These are phyloP conservation scores for Xylaria grammica DNA, from an alignment of 495 filamentous ascomycete genomes.

Conservation along the genomic window DNA sequence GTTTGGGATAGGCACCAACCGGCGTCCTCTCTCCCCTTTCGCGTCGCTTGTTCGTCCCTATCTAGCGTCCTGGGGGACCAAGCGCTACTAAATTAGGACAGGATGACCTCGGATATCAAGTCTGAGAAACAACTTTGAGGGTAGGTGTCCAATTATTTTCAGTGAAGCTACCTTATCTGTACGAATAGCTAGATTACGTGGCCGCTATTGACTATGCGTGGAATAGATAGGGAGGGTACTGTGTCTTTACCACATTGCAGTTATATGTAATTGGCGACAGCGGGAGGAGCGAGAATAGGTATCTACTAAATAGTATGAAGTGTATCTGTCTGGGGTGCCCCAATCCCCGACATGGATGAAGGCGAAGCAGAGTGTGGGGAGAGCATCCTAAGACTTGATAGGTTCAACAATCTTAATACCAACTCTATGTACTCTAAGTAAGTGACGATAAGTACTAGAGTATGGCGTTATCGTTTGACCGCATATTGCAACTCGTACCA, in stretches of 20 bases:
- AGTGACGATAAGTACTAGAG: neutral
- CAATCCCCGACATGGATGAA: slow-evolving; percentile 1
- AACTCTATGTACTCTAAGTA: no score
- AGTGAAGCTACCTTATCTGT: neutral
- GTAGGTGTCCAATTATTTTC: neutral
- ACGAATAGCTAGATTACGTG: neutral
- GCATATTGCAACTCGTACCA: slow-evolving; percentile 22
- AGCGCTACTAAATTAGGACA: neutral
- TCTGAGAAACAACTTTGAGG: neutral
- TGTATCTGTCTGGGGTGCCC: slow-evolving; percentile 9
- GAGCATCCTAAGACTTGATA: slow-evolving; percentile 7
- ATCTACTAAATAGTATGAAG: no score
- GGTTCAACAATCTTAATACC: neutral
- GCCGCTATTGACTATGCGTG: neutral
- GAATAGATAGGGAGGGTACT: no score
- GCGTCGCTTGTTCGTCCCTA: neutral
- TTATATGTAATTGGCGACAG: neutral
- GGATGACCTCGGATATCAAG: neutral
- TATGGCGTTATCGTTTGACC: slow-evolving; percentile 24
- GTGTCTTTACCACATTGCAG: no score
- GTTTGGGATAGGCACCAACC: neutral
- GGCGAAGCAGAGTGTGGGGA: slow-evolving; percentile 16
- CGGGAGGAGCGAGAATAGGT: neutral
- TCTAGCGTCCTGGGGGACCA: neutral
- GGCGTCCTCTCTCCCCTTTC: neutral